Conservation (phyloP, 768 basidiomycete genomes). For the Amanita muscaria region DNA sequence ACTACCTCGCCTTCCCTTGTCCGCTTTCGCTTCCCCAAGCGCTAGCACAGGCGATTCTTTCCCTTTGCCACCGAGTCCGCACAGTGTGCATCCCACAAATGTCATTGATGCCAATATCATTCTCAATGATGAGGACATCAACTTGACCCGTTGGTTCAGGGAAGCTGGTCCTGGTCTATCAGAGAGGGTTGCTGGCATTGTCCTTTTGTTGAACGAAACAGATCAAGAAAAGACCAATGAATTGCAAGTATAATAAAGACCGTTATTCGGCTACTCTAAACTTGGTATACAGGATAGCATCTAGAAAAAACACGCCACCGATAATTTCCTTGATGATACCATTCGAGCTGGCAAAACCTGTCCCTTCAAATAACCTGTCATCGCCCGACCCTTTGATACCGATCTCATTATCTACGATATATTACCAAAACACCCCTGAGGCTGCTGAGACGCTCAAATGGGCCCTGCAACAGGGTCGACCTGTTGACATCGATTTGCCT, state of each 20-base stretch:
- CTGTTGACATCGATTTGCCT: conserved; percentile 66
- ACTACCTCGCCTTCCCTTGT: conserved; percentile 64
- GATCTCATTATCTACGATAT: conserved; percentile 50
- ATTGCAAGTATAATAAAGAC: conserved; percentile 37
- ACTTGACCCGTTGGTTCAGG: conserved; percentile 42
- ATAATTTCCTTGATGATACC: conserved; percentile 55
- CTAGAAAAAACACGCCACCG: conserved; percentile 15
- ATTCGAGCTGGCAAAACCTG: conserved; percentile 44
- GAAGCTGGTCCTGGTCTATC: conserved; percentile 39
- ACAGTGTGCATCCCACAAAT: conserved; percentile 48
- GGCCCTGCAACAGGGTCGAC: conserved; percentile 54
- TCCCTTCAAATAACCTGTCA: conserved; percentile 29
- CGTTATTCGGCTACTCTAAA: not conserved
- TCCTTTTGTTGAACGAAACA: conserved; percentile 39
- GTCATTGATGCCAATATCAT: conserved; percentile 67
- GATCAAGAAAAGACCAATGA: conserved; percentile 36
- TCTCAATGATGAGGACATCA: conserved; percentile 28
- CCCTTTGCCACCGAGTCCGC: conserved; percentile 61
- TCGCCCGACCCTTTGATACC: conserved; percentile 31
- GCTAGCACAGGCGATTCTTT: conserved; percentile 59
- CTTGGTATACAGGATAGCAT: conserved; percentile 3
- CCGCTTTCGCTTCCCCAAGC: conserved; percentile 68
- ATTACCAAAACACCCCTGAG: conserved; percentile 37
- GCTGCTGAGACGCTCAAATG: conserved; percentile 50
- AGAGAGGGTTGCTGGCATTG: conserved; percentile 43